Evolutionary conservation across 139 green algal species (phyloP), one percentile per base, ranked within the genome.

Genomic region (Closterium sp.): DNA sequence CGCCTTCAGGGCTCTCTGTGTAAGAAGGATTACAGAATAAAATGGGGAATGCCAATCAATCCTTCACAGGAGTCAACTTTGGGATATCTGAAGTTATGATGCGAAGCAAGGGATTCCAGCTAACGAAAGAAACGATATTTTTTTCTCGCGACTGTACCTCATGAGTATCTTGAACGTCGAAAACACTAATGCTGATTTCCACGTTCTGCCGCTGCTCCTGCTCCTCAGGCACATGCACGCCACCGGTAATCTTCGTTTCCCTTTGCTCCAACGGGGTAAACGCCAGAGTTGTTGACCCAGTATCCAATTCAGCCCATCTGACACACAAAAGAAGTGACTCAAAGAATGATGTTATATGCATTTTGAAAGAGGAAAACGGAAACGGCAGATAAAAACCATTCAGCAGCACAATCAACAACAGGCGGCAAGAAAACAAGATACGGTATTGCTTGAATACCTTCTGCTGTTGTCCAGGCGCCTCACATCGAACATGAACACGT

Each of bases 221-320:
- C 30, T 89, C 85, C n/a, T 89, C 24, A 29, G 91, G 88, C 9
- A 19, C 86, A 50, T 31, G 27, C 24, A 91, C 29, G 88, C 91
- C 91, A 1, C 91, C 91, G 10, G 86, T 70, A 22, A 93, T 85
- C n/a, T 62, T 62, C n/a, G 88, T 70, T 87, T 93, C 91, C 19
- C 88, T 28, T 89, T 93, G 91, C 86, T 93, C 30, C 86, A 92
- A 1, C 21, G 91, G 91, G 34, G 91, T 93, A 30, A 93, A 93
- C 31, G 86, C 86, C 22, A 93, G 86, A 19, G 91, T 93, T 24
- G 91, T 93, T 32, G 86, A n/a, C 19, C 91, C 91, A 10, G 91
- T 92, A 22, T 93, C 91, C 27, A 93, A 88, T 30, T 93, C 91
- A 22, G 34, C 86, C 91, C 91, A 93, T 30, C 91, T 93, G 85